Conservation (phyloP, 208 protist species). For the Angomonas deanei region DNA sequence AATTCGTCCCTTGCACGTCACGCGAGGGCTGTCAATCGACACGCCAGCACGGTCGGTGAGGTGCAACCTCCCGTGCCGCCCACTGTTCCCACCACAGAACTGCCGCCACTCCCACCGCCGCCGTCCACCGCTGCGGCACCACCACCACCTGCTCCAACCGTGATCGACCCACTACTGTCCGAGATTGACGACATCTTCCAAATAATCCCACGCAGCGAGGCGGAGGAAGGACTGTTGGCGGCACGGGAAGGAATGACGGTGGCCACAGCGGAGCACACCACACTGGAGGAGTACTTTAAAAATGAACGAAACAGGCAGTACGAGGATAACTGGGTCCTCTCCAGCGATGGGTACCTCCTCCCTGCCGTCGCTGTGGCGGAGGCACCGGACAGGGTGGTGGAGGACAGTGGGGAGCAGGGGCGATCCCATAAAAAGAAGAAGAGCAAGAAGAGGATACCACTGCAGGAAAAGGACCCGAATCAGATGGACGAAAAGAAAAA, state of each 20-base stretch:
- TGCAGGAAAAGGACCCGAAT: neutral
- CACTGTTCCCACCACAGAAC: neutral
- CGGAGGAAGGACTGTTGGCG: neutral
- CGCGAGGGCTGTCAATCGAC: too few relatives aligned
- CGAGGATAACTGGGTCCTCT: neutral
- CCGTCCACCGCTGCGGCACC: neutral
- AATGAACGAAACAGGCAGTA: neutral
- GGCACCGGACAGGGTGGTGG: neutral
- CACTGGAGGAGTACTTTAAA: neutral
- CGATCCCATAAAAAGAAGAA: neutral
- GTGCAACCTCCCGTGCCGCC: neutral
- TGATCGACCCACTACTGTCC: neutral
- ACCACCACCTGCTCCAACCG: neutral
- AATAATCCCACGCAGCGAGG: neutral
- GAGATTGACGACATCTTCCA: neutral
- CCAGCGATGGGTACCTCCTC: neutral
- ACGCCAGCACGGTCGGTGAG: too few relatives aligned
- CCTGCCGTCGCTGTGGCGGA: neutral
- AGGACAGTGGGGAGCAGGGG: neutral
- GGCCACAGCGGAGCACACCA: neutral
- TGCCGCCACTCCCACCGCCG: neutral
- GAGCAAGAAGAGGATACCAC: neutral
- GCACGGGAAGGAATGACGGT: neutral
- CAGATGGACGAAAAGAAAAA: neutral
- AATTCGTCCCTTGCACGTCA: too few relatives aligned